Percentiles rank a stretch among this genome's conserved stretches.
phyloP scores from a whole-genome alignment of 2,329 filamentous ascomycete genomes.

The Ophidiomyces ophidiicola region DNA sequence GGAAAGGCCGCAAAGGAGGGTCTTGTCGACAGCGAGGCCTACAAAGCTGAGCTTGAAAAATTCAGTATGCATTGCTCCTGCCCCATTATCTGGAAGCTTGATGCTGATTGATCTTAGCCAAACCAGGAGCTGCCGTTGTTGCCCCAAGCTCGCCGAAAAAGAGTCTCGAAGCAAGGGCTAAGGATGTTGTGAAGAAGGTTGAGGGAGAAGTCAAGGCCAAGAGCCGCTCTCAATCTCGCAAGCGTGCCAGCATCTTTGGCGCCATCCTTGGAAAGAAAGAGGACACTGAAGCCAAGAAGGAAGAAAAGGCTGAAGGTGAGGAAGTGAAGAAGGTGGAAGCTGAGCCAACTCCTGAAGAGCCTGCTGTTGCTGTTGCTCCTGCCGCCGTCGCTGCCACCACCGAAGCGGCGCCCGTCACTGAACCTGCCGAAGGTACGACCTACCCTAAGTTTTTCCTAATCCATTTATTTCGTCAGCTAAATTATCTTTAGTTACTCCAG shows the following conservation, averaged over 20 bases:
- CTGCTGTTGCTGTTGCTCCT: slow-evolving; percentile 22
- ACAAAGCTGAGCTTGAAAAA: slow-evolving; percentile 75
- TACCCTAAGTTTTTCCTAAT: background rate
- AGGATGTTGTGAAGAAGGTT: slow-evolving; percentile 22
- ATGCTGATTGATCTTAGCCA: slow-evolving; percentile 29
- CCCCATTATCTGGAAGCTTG: slow-evolving; percentile 32
- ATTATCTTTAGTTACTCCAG: slow-evolving; percentile 31
- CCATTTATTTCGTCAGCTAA: background rate
- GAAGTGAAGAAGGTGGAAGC: slow-evolving; percentile 24
- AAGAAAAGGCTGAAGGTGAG: slow-evolving; percentile 28
- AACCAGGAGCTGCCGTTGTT: slow-evolving; percentile 29
- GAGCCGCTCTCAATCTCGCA: slow-evolving; percentile 48
- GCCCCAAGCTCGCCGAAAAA: slow-evolving; percentile 20
- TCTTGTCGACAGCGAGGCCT: slow-evolving; percentile 66
- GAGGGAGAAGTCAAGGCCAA: slow-evolving; percentile 38
- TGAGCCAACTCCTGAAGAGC: slow-evolving; percentile 34
- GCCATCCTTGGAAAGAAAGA: slow-evolving; percentile 51
- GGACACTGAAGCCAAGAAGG: slow-evolving; percentile 33
- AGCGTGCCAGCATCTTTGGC: slow-evolving; percentile 48
- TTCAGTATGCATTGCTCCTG: slow-evolving; percentile 47
- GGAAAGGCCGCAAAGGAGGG: slow-evolving; percentile 67
- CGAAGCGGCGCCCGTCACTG: slow-evolving; percentile 26
- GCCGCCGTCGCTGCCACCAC: slow-evolving; percentile 30
- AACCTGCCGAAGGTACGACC: slow-evolving; percentile 28
- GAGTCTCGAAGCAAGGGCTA: slow-evolving; percentile 18